Percentiles rank a stretch among this genome's conserved stretches.
Conservation (phyloP, 2,329 filamentous ascomycete species). For the Arthrobotrys conoides region DNA sequence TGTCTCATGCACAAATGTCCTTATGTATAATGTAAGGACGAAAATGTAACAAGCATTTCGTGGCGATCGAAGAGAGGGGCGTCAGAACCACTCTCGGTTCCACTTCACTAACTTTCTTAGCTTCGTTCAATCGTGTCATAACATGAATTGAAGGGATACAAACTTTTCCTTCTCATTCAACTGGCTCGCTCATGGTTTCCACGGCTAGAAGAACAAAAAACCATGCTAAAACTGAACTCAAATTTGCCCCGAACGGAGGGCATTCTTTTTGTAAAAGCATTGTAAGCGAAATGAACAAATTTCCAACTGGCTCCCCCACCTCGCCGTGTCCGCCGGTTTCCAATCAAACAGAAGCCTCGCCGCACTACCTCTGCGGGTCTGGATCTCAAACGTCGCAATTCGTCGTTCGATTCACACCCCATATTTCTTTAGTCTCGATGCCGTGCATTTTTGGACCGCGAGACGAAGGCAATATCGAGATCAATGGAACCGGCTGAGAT, state of each 20-base stretch:
- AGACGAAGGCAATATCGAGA: slow-evolving; percentile 23
- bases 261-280: slow-evolving; percentile 24
- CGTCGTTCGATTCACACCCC: slow-evolving; percentile 22
- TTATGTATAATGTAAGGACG: not conserved
- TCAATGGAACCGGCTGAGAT: slow-evolving; percentile 23
- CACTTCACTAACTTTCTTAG: slow-evolving; percentile 17
- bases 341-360: slow-evolving; percentile 27
- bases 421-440: not conserved
- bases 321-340: slow-evolving; percentile 23
- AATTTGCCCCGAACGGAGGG: slow-evolving; percentile 17
- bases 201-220: slow-evolving; percentile 11
- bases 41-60: slow-evolving; percentile 24
- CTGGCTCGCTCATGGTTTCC: slow-evolving; percentile 15
- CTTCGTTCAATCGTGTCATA: slow-evolving; percentile 25
- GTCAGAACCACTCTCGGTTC: slow-evolving; percentile 32
- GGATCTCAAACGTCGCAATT: slow-evolving; percentile 32
- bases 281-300: slow-evolving; percentile 33
- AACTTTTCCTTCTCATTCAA: not conserved
- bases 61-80: slow-evolving; percentile 25
- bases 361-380: slow-evolving; percentile 22
- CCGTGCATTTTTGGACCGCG: slow-evolving; percentile 26
- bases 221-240: slow-evolving; percentile 27
- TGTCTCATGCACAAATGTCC: slow-evolving; percentile 37
- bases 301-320: slow-evolving; percentile 28
- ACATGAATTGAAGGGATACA: not conserved